Percentiles rank a stretch among this genome's conserved stretches.
Conservation (phyloP, 139 green algal genomes). For the Zygnema circumcarinatum region DNA sequence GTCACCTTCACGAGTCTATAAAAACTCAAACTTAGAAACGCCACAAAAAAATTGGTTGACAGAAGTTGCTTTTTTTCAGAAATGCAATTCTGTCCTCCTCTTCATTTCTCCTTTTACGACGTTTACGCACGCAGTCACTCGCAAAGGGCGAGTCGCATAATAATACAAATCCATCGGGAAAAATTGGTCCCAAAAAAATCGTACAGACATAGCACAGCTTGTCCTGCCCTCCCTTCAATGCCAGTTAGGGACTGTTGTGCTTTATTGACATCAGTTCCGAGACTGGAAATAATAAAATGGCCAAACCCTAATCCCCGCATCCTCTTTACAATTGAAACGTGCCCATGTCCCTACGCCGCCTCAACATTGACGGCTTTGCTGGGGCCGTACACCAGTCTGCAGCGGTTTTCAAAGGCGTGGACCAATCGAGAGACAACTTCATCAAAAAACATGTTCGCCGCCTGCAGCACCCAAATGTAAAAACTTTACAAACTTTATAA, state of each 20-base stretch:
- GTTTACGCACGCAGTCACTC: too few relatives aligned
- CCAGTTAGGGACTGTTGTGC: neutral
- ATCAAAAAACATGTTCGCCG: slow-evolving; percentile 69
- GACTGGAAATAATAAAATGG: neutral
- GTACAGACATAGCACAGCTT: too few relatives aligned
- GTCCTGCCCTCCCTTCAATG: too few relatives aligned
- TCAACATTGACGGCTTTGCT: slow-evolving; percentile 1
- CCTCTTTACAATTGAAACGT: neutral
- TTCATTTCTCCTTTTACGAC: too few relatives aligned
- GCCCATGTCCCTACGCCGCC: neutral
- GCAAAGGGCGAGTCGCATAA: too few relatives aligned
- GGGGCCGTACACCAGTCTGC: slow-evolving; percentile 77
- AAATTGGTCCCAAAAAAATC: too few relatives aligned
- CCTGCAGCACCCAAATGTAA: slow-evolving; percentile 60
- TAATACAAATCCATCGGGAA: too few relatives aligned
- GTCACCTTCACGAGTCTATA: too few relatives aligned
- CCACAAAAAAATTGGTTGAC: too few relatives aligned
- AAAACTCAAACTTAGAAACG: too few relatives aligned
- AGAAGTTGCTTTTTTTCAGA: too few relatives aligned
- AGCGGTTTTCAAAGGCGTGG: slow-evolving; percentile 84
- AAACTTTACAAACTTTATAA: slow-evolving; percentile 72
- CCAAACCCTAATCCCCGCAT: neutral
- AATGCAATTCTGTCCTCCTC: too few relatives aligned
- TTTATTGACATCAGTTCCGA: neutral
- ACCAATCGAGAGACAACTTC: slow-evolving; percentile 89